Base-by-base conservation (phyloP, 768 basidiomycete species). In the Artomyces pyxidatus region DNA sequence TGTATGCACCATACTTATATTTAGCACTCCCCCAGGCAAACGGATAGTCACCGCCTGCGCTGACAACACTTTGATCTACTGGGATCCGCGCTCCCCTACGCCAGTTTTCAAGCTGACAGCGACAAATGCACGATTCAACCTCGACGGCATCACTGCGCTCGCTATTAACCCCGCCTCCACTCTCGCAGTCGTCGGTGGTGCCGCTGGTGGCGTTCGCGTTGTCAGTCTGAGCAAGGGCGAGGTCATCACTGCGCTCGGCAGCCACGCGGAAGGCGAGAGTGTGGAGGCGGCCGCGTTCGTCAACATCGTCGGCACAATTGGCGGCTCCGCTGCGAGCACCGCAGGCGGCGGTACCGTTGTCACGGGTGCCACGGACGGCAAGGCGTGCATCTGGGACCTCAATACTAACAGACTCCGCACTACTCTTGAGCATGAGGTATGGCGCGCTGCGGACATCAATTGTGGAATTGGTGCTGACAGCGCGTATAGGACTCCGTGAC, bases 371-470 rank as follows among this genome's bases (percentile, higher is more conserved):
- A 97, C 95, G 4, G 96, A 99, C 61, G 92, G 93, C 0, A 94
- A 91, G 62, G 86, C 83, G 16, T 91, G 88, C 58, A 82, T 97
- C 28, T 99, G 95, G 93, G 96, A 99, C 68, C 73, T 94, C 37
- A 76, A 76, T 43, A 94, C 90, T 22, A 89, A 89, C 75, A 76
- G 87, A 53, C 63, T 93, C 45, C 77, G 96, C 48, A 76, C 84
- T 16, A 92, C 88, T 12, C 69, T 96, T 6, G 72, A 84, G 53
- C 94, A 98, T 60, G 71, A 82, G 65, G 94, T 94, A 53, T 45
- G 78, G 45, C 38, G 4, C n/a, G 12, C 30, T 7, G 14, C 27
- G 7, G 14, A 19, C 14, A 25, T 16, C 6, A 9, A 25, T 4
- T 22, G 21, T 11, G n/a, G 26, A 5, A 23, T 21, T 43, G 28